Base-by-base conservation (phyloP, 1,284 basidiomycete genomes). In the Boletus semigastroideus region DNA sequence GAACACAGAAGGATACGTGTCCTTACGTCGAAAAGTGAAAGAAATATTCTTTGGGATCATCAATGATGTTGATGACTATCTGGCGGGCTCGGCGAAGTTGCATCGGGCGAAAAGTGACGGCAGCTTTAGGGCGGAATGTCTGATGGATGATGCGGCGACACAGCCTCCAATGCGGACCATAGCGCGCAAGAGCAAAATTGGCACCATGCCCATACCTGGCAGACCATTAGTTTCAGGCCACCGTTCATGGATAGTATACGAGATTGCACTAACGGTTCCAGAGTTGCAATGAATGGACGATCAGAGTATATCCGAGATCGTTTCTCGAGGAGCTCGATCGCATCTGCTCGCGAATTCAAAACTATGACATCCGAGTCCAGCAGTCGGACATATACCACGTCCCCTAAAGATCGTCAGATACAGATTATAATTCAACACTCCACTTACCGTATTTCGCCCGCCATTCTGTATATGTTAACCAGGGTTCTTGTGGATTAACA, bases 241-340 rank as follows among this genome's bases (percentile, higher is more conserved):
- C 13, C n/a, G n/a, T n/a, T n/a, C 5, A 22, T 22, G 22, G 22
- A 22, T 22, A 22, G 22, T 5, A 22, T 22, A 22, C 22, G 17
- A 27, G 16, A 16, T 27, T 13, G 10, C 8, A 48, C 55, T 41
- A 19, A 58, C 55, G 45, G 52, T 3, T 28, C 42, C 10, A 41
- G 1, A 3, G 54, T 60, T 7, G 51, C 41, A 6, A 57, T 16
- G 13, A 49, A 50, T 0, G 59, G 59, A 5, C 54, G 56, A 12
- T 61, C 53, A 1, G 59, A 60, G 34, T 57, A 57, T 28, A 54
- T 53, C 3, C 39, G 45, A 4, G 59, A 59, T 40, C 60, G 51
- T 31, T 61, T 60, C 19, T 41, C 57, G 0, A 61, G 50, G 5
- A 61, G 3, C 4, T 56, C 57, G 3, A 11, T 28, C 0, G 46